phyloP scores from a whole-genome alignment of 1,139 yeast genomes.

The Nematodospora anomalae region DNA sequence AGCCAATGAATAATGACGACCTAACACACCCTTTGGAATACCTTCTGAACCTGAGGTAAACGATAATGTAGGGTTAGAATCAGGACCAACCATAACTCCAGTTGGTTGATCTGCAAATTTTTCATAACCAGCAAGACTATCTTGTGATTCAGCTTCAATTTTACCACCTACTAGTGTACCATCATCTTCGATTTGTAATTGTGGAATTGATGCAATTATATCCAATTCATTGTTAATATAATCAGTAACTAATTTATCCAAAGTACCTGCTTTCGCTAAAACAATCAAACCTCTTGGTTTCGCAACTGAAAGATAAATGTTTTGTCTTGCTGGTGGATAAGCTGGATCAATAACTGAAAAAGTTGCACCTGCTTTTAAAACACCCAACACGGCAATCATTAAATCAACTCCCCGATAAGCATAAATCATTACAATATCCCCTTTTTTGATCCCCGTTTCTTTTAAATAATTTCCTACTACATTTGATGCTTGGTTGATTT shows the following conservation, averaged over 20 bases:
- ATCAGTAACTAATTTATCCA: conserved; percentile 74
- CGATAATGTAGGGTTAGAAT: conserved; percentile 91
- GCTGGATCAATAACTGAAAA: conserved; percentile 99
- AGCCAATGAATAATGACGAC: conserved; percentile 94
- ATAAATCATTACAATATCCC: conserved; percentile 96
- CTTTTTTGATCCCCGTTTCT: conserved; percentile 76
- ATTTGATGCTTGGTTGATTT: conserved; percentile 92
- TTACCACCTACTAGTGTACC: conserved; percentile 71
- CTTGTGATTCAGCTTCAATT: conserved; percentile 29
- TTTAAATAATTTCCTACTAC: conserved; percentile 87
- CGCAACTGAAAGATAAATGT: conserved; percentile 87
- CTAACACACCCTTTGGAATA: conserved; percentile 96
- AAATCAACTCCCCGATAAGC: conserved; percentile 97
- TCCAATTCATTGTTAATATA: conserved; percentile 71
- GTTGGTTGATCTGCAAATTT: conserved; percentile 56
- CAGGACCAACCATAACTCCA: conserved; percentile 97
- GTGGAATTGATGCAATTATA: conserved; percentile 73
- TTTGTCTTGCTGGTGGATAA: conserved; percentile 97
- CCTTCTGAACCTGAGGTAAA: conserved; percentile 99
- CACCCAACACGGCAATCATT: conserved; percentile 97
- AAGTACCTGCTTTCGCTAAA: conserved; percentile 82
- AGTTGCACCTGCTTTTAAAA: conserved; percentile 96
- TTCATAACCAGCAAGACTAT: conserved; percentile 51
- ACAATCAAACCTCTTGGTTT: conserved; percentile 89
- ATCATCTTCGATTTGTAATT: conserved; percentile 71